Percentiles rank a stretch among this genome's conserved stretches.
phyloP scores from a whole-genome alignment of 345 rosid species.

The Boechera retrofracta region DNA sequence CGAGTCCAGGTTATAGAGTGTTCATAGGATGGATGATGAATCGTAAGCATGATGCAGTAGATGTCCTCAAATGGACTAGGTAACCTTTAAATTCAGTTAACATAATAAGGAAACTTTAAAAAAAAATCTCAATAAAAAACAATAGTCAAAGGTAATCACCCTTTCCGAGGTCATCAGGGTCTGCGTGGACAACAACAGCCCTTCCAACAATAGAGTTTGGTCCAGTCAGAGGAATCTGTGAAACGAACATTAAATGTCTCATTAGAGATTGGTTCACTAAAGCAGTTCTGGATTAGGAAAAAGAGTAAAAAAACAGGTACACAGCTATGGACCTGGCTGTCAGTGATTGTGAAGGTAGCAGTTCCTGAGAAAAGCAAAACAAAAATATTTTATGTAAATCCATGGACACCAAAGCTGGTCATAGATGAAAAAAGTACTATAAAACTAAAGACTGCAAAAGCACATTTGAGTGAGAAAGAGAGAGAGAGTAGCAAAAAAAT shows the following conservation, averaged over 20 bases:
- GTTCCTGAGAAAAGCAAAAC: conserved; percentile 57
- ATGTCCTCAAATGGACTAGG: not conserved
- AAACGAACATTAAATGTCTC: conserved; percentile 24
- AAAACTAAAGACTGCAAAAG: conserved; percentile 1
- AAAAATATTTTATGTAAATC: not conserved
- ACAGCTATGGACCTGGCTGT: conserved; percentile 55
- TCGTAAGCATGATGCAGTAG: not conserved
- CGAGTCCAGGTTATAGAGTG: conserved; percentile 1
- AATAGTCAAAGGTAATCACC: conserved; percentile 53
- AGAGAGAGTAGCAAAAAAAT: not conserved
- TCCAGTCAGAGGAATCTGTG: conserved; percentile 85
- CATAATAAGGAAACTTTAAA: not conserved
- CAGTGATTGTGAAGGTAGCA: conserved; percentile 63
- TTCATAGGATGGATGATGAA: conserved; percentile 1
- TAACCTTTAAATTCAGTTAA: not conserved
- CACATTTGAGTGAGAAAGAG: not conserved
- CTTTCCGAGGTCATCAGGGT: conserved; percentile 97
- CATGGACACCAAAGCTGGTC: conserved; percentile 18
- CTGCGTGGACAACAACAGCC: conserved; percentile 91
- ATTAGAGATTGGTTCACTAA: conserved; percentile 1
- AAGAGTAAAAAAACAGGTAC: not conserved
- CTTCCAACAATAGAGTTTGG: conserved; percentile 84
- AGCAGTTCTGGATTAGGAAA: conserved; percentile 5
- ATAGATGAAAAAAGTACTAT: not conserved
- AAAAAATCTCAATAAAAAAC: not conserved